Percentiles rank a stretch among this genome's conserved stretches.
phyloP scores from a whole-genome alignment of 1,284 basidiomycete species.

The Naganishia cerealis region DNA sequence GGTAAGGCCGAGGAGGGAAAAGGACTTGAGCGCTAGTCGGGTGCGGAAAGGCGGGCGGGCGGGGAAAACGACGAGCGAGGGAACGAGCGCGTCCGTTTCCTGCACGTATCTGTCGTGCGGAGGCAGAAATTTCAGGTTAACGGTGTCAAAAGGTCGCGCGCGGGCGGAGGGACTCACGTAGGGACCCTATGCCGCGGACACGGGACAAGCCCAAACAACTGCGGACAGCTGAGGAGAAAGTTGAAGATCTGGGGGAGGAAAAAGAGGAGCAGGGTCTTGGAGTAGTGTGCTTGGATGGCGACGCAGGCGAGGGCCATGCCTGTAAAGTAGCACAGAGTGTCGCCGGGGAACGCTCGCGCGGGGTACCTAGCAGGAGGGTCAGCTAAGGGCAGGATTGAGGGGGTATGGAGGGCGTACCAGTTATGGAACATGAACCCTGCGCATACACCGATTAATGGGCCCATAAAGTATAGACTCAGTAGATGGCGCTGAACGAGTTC shows the following conservation, averaged over 20 bases:
- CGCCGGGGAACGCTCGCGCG: constrained; percentile 88
- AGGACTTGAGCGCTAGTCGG: constrained; percentile 60
- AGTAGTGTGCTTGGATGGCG: constrained; percentile 93
- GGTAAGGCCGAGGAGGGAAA: constrained; percentile 68
- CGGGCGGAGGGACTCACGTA: constrained; percentile 58
- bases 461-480: constrained; percentile 93
- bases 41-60: constrained; percentile 59
- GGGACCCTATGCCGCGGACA: constrained; percentile 94
- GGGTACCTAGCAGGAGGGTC: constrained; percentile 76
- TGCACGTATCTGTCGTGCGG: constrained; percentile 64
- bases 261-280: constrained; percentile 93
- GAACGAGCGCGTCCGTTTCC: constrained; percentile 69
- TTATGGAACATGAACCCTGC: constrained; percentile 88
- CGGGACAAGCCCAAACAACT: constrained; percentile 87
- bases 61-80: constrained; percentile 68
- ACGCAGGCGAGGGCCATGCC: constrained; percentile 97
- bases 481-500: constrained; percentile 88
- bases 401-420: constrained; percentile 63
- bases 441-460: constrained; percentile 88
- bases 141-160: background rate
- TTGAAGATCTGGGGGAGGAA: constrained; percentile 98
- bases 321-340: constrained; percentile 95
- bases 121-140: background rate
- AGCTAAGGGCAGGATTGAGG: constrained; percentile 26
- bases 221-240: constrained; percentile 89